Conservation (phyloP, 192 early-diverging fungal species). For the Globomyces pollinis-pini region DNA sequence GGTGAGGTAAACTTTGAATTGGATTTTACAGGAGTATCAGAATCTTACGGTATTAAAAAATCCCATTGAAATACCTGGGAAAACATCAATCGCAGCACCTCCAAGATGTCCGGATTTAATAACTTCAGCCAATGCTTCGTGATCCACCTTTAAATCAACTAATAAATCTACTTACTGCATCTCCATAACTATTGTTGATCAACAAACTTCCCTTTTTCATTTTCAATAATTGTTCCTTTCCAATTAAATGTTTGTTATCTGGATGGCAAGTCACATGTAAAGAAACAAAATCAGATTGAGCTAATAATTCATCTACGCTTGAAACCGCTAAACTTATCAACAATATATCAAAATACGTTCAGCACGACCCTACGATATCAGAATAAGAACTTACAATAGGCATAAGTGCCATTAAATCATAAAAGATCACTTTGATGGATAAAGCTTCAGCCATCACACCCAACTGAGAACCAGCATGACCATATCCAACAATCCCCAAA, state of each 20-base stretch:
- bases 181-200: constrained; percentile 32
- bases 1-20: constrained; percentile 13
- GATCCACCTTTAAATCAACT: constrained; percentile 19
- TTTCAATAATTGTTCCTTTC: constrained; percentile 30
- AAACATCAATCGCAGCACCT: constrained; percentile 37
- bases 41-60: no score
- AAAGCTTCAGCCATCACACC: constrained; percentile 44
- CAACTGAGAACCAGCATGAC: constrained; percentile 39
- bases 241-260: constrained; percentile 37
- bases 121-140: constrained; percentile 36
- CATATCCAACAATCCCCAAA: constrained; percentile 47
- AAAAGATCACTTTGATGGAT: constrained; percentile 36
- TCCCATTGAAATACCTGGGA: no score
- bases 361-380: background rate
- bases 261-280: constrained; percentile 26
- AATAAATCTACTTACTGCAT: constrained; percentile 19
- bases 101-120: constrained; percentile 36
- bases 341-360: no score
- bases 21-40: background rate
- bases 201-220: constrained; percentile 44
- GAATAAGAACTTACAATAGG: constrained; percentile 35
- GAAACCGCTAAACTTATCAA: no score
- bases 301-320: constrained; percentile 27
- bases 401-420: constrained; percentile 36
- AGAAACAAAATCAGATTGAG: constrained; percentile 33